Percentiles rank a stretch among this genome's conserved stretches.
These are phyloP conservation scores for Aspergillus sergii DNA, from an alignment of 2,329 filamentous ascomycete species.

Conservation along the genomic window DNA sequence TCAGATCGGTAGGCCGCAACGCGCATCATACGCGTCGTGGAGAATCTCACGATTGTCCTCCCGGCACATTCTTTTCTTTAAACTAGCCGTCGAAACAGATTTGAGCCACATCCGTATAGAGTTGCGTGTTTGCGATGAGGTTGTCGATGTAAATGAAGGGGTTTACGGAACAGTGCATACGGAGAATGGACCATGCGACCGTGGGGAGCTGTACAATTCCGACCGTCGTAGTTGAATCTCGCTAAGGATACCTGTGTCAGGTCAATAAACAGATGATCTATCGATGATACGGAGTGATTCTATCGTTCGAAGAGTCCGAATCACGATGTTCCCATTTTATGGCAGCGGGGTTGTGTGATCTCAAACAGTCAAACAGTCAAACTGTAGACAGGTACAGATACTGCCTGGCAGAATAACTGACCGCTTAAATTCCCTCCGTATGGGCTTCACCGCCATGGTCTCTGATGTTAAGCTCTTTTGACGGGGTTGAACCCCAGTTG, in stretches of 20 bases:
- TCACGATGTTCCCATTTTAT: neutral
- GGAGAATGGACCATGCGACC: neutral
- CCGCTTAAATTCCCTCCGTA: neutral
- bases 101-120: neutral
- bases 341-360: neutral
- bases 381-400: neutral
- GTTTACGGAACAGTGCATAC: neutral
- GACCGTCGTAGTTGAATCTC: neutral
- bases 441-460: too few species aligned
- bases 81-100: neutral
- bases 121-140: neutral
- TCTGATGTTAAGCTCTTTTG: neutral
- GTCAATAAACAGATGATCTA: neutral
- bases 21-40: neutral
- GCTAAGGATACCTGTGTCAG: neutral
- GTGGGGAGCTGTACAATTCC: neutral
- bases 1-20: neutral
- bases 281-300: neutral
- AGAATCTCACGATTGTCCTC: neutral
- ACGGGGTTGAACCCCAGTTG: neutral
- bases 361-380: too few species aligned
- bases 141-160: neutral
- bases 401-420: neutral
- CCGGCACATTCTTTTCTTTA: neutral
- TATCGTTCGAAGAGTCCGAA: neutral